Base-by-base conservation (phyloP, 2,329 filamentous ascomycete genomes). In the Colletotrichum theobromicola region DNA sequence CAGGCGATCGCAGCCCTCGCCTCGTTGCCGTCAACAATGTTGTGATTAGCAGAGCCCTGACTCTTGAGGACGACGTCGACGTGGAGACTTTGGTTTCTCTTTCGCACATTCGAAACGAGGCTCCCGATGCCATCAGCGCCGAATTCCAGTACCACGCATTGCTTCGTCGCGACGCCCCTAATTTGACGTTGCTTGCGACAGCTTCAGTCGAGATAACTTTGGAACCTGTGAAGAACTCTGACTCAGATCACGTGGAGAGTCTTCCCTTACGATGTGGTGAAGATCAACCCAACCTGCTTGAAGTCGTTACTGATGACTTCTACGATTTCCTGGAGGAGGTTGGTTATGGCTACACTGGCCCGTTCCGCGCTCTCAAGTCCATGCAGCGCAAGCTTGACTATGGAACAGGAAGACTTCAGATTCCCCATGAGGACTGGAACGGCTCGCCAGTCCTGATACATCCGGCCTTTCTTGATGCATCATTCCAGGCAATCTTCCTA, bases 1-100 rank as follows among this genome's bases (percentile, higher is more conserved):
- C 28, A 21, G 57, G 28, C 2, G 18, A 60, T 32, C 57, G 57
- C 15, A n/a, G 10, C 5, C 57, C 57, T 21, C 57, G 18, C 8
- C 28, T 60, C 3, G 4, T 60, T 32, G 53, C 57, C n/a, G 66
- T 78, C n/a, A 46, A 74, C 18, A 74, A 77, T 30, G 67, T 78
- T 9, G 42, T 53, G 6, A 77, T 78, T 12, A 75, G 62, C 7
- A 55, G 67, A 12, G 69, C 70, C 12, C 26, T 77, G 26, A 69
- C 61, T 4, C 66, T 77, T 4, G 73, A 61, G 18, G 67, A 70
- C 16, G 64, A 37, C 21, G 28, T 55, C 7, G 37, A 72, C 12
- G 58, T 68, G 6, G 63, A 72, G 58, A 72, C 70, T 18, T 21
- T 64, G 16, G 35, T 64, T 5, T 64, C 61, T 7, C 61, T 64